A percentile compares a stretch with the other conserved stretches of the same genome.
Conservation (phyloP, 768 basidiomycete genomes). For the Rhizopogon sp. region DNA sequence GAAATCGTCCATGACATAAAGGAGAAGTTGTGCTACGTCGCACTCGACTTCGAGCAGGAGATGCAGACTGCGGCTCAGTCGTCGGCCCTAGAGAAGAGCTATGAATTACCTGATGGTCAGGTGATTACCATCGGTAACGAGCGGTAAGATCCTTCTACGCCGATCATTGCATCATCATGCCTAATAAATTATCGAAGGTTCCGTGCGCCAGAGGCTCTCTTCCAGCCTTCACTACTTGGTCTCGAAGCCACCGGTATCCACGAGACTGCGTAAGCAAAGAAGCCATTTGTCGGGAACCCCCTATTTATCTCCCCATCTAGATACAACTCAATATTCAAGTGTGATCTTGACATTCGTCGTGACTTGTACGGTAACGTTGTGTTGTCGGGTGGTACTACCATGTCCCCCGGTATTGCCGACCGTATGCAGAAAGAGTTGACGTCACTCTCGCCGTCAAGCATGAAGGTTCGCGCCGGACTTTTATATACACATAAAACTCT, state of each 20-base stretch:
- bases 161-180: not conserved
- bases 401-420: constrained; percentile 96
- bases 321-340: constrained; percentile 57
- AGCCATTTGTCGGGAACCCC: not conserved
- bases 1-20: constrained; percentile 98
- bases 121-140: constrained; percentile 84
- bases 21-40: constrained; percentile 90
- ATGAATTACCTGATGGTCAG: constrained; percentile 90
- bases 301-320: constrained; percentile 18
- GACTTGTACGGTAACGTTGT: constrained; percentile 32
- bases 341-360: constrained; percentile 63
- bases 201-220: constrained; percentile 52
- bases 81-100: constrained; percentile 87
- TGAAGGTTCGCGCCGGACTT: constrained; percentile 55
- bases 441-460: constrained; percentile 70
- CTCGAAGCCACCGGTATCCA: constrained; percentile 85
- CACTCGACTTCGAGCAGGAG: constrained; percentile 92
- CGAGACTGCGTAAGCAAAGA: constrained; percentile 48
- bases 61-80: constrained; percentile 86
- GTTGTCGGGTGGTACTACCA: constrained; percentile 80
- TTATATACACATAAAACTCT: not conserved
- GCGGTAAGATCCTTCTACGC: constrained; percentile 29
- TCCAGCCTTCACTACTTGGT: constrained; percentile 55
- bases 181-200: constrained; percentile 30
- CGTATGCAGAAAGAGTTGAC: constrained; percentile 95